Evolutionary conservation across 768 basidiomycete species (phyloP).

Genomic region (Ramaria rubella): DNA sequence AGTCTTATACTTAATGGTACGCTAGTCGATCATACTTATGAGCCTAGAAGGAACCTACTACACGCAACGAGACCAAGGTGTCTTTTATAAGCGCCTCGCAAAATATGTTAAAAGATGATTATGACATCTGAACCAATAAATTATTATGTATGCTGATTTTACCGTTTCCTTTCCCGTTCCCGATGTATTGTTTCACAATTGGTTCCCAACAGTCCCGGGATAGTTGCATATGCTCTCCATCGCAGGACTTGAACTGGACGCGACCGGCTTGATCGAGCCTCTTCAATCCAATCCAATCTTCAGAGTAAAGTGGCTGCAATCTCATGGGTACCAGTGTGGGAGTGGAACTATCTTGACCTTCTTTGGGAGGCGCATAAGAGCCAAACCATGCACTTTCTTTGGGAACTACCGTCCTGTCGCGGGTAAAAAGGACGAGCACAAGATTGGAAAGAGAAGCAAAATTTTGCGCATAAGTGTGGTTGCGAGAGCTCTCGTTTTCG

Average conservation of each 20-base stretch:
- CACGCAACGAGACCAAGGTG: no score
- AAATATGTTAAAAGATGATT: not conserved
- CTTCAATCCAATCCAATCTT: slow-evolving; percentile 79
- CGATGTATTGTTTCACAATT: slow-evolving; percentile 31
- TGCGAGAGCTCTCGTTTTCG: slow-evolving; percentile 49
- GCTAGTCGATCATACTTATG: no score
- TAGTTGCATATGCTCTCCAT: slow-evolving; percentile 73
- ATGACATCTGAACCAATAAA: not conserved
- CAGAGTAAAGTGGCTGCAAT: slow-evolving; percentile 59
- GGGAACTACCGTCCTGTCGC: slow-evolving; percentile 73
- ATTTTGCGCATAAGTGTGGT: slow-evolving; percentile 53
- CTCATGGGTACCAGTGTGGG: slow-evolving; percentile 61
- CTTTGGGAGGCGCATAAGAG: slow-evolving; percentile 44
- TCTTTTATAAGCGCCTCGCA: not conserved
- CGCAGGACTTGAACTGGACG: slow-evolving; percentile 55
- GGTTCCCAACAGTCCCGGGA: slow-evolving; percentile 50
- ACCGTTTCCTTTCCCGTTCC: slow-evolving; percentile 1
- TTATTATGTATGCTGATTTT: not conserved
- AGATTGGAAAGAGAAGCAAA: slow-evolving; percentile 57
- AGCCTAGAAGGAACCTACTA: no score
- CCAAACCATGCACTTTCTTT: slow-evolving; percentile 88
- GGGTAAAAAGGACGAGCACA: slow-evolving; percentile 65
- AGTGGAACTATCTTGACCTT: slow-evolving; percentile 20
- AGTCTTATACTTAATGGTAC: no score
- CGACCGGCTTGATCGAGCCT: slow-evolving; percentile 59